These are phyloP conservation scores for Boletellus deceptivus DNA, from an alignment of 1,284 basidiomycete genomes.

Conservation along the genomic window DNA sequence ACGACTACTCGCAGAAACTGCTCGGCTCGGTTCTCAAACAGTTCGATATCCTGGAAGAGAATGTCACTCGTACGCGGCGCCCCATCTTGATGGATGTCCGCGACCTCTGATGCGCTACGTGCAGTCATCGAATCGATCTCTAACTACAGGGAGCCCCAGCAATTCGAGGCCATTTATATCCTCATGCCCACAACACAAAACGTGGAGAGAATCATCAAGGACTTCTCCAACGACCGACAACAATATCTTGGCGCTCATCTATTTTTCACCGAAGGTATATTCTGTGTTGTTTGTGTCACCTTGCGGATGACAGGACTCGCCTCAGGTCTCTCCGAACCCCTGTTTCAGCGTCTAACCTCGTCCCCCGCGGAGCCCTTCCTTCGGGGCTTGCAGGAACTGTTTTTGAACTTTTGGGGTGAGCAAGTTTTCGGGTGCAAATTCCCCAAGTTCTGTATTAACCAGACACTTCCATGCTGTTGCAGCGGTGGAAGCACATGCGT, in stretches of 20 bases:
- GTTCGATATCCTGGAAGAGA: constrained; percentile 91
- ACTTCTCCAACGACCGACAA: constrained; percentile 66
- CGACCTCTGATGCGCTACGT: constrained; percentile 5
- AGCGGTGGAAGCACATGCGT: constrained; percentile 85
- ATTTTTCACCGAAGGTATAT: constrained; percentile 90
- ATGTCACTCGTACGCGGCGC: constrained; percentile 79
- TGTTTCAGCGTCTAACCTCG: constrained; percentile 72
- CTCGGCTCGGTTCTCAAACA: constrained; percentile 88
- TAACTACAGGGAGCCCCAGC: constrained; percentile 72
- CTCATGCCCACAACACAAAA: constrained; percentile 95
- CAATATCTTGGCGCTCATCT: constrained; percentile 90
- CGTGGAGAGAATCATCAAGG: constrained; percentile 85
- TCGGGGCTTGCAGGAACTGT: constrained; percentile 77
- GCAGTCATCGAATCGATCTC: constrained; percentile 79
- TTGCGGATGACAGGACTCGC: constrained; percentile 3
- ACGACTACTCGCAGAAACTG: constrained; percentile 86
- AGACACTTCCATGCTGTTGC: constrained; percentile 5
- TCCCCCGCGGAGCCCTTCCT: constrained; percentile 73
- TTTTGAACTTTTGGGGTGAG: constrained; percentile 85
- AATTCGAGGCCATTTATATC: constrained; percentile 89
- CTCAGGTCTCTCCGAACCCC: constrained; percentile 66
- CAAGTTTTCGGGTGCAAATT: not conserved
- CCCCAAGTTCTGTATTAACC: constrained; percentile 12
- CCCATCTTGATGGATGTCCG: constrained; percentile 1
- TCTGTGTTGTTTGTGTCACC: constrained; percentile 1